A percentile compares a stretch with the other conserved stretches of the same genome.
These are phyloP conservation scores for Elaeis oleifera DNA, from an alignment of 202 grass and related monocot species.

Conservation along the genomic window DNA sequence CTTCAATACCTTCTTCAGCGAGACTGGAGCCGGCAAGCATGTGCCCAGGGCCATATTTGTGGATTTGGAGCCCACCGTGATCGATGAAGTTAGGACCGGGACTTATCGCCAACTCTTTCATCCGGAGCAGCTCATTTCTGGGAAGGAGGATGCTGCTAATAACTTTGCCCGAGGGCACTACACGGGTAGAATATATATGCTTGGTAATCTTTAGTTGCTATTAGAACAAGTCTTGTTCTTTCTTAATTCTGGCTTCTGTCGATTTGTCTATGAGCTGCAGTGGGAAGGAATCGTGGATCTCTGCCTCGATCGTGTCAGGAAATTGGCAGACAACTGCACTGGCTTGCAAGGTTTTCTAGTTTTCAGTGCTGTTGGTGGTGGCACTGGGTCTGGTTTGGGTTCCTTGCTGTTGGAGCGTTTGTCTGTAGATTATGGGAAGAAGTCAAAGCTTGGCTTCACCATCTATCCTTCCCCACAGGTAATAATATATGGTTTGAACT, in stretches of 20 bases:
- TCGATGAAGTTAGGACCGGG: conserved; percentile 71
- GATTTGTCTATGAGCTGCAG: conserved; percentile 34
- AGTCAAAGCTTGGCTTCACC: conserved; percentile 95
- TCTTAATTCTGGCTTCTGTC: neutral
- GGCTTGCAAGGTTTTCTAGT: conserved; percentile 95
- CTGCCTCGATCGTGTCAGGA: conserved; percentile 83
- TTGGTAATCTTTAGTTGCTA: too few relatives aligned
- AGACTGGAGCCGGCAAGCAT: conserved; percentile 73
- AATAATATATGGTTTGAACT: neutral
- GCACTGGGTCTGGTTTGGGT: conserved; percentile 86
- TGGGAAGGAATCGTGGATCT: conserved; percentile 93
- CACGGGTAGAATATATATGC: conserved; percentile 43
- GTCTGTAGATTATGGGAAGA: conserved; percentile 95
- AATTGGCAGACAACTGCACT: conserved; percentile 90
- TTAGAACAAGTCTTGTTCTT: neutral
- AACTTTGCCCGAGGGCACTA: conserved; percentile 95
- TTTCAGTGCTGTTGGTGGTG: conserved; percentile 88
- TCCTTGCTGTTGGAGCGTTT: conserved; percentile 79
- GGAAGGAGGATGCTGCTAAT: conserved; percentile 89
- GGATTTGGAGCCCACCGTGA: conserved; percentile 87
- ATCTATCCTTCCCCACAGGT: conserved; percentile 97
- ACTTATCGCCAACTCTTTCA: conserved; percentile 90
- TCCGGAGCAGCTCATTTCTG: conserved; percentile 84
- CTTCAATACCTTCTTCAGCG: conserved; percentile 97
- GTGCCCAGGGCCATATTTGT: conserved; percentile 92